Base-by-base conservation (phyloP, 495 filamentous ascomycete species). In the Penicillium desertorum region DNA sequence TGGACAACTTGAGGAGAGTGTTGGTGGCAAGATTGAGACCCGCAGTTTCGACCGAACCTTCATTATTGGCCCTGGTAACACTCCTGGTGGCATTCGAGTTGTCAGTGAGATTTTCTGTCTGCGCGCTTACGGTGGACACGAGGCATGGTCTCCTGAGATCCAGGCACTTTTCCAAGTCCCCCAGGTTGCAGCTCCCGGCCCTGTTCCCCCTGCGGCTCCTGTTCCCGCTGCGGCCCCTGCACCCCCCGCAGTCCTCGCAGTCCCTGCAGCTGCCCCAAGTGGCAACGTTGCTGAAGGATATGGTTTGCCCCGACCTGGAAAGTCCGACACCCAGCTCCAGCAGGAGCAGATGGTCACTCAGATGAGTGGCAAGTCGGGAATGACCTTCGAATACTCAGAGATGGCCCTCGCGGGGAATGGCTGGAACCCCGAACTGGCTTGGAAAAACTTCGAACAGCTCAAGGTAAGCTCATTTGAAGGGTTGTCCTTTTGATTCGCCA, bases 41-140 rank as follows among this genome's bases (percentile, higher is more conserved):
- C 86, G 93, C 58, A 90, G 87, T 61, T 98, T 96, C 73, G 88
- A 93, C 58, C 85, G 93, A 22, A 90, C 85, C 0, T 91, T 98
- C 62, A 76, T 92, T 43, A 77, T 98, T 19, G 90, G 91, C 1
- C 91, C 91, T 5, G 90, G 89, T 34, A 79, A 76, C 23, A 79
- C 78, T 7, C 61, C 77, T 19, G 79, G 81, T 5, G 79, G 80
- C 3, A 83, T 96, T 41, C 81, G 92, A 41, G 89, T 97, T 19
- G 78, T 92, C 51, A 91, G 80, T 67, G 93, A 98, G 70, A 83
- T 90, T 63, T 78, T 95, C 45, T 82, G 83, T 20, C 70, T 96
- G 25, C 81, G 88, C 44, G 79, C 83, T 2, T 88, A 82, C 59
- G 84, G 86, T 30, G 86, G 86, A 34, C 67, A 74, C 32, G 78